Base-by-base conservation (phyloP, 2,329 filamentous ascomycete genomes). In the Geosmithia morbida region DNA sequence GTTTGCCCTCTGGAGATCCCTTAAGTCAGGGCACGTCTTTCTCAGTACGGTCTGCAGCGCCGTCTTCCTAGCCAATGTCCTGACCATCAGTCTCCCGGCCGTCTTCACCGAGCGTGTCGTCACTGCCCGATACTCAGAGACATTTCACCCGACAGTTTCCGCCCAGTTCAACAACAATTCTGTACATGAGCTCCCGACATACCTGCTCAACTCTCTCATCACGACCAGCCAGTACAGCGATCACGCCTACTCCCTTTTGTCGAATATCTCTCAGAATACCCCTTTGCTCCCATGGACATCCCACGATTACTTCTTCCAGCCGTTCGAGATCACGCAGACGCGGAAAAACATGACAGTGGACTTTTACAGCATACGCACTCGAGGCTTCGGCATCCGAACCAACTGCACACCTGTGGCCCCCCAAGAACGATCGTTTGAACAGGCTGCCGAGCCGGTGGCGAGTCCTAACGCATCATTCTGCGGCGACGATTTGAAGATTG, bases 281-380 rank as follows among this genome's bases (percentile, higher is more conserved):
- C 51, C 61, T 0, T 56, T 79, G 0, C 70, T 74, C 0, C 54
- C 72, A 0, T 81, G 77, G 77, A 63, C 69, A 0, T 66, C 72
- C 1, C 22, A 57, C 0, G 52, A 62, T 0, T 65, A 62, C 13
- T 70, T 66, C 10, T 81, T 78, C 43, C 49, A 76, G 0, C 71
- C 73, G 2, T 46, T 14, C 20, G 40, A 45, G 3, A 19, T 16
- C 13, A 5, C 39, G 39, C 3, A 40, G 14, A 16, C 14, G 14
- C 3, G 5, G 13, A 13, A 13, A 16, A 5, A 41, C 1, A 8
- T 33, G 29, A n/a, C n/a, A n/a, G 18, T 30, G 2, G 46, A 51
- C 11, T 19, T 22, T 1, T 56, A 53, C 37, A 55, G 13, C 8
- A 26, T 57, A 0, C 10, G 16, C 0, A 61, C 59, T 0, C 51